These are phyloP conservation scores for Aschersonia sp. DNA, from an alignment of 2,329 filamentous ascomycete genomes.

Conservation along the genomic window DNA sequence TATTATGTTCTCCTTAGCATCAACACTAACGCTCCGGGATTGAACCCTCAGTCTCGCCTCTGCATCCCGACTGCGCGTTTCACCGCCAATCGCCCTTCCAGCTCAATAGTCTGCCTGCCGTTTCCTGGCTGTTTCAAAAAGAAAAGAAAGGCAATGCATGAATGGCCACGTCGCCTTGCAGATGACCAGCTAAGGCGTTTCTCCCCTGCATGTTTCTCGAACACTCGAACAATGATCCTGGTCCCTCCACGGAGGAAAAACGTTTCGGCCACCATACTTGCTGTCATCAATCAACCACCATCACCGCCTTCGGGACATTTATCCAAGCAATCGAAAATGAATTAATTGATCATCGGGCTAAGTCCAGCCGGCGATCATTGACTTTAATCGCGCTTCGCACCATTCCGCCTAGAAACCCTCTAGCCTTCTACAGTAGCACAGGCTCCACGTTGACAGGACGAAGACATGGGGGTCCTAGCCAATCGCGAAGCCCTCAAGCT, in stretches of 20 bases:
- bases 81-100: not conserved
- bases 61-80: not conserved
- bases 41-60: not conserved
- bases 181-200: not conserved
- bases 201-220: not conserved
- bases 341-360: not conserved
- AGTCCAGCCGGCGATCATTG: not conserved
- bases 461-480: not conserved
- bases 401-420: not conserved
- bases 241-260: not conserved
- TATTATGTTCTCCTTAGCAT: not conserved
- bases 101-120: not conserved
- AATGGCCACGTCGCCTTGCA: not conserved
- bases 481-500: conserved; percentile 1
- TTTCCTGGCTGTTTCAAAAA: not conserved
- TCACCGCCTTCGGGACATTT: too few relatives aligned
- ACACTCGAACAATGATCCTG: not conserved
- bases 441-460: not conserved
- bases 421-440: not conserved
- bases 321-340: too few relatives aligned
- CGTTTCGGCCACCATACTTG: too few relatives aligned
- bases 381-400: not conserved
- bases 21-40: not conserved
- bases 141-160: not conserved
- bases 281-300: too few relatives aligned